phyloP scores from a whole-genome alignment of 495 filamentous ascomycete species.

The Chaetomium fimeti region DNA sequence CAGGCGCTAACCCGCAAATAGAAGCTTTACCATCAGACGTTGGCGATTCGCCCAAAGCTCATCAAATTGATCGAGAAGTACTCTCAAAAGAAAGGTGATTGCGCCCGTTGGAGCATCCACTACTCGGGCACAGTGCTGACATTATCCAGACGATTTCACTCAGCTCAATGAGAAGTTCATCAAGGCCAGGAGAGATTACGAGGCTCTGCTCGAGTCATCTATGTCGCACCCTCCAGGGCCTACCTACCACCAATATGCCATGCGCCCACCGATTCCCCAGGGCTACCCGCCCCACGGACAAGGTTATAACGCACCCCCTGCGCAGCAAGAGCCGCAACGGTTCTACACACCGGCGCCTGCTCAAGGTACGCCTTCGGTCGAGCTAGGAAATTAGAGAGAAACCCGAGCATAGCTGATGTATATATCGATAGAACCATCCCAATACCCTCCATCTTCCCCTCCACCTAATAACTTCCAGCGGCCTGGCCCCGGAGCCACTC shows the following conservation, averaged over 20 bases:
- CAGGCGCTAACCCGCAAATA: slow-evolving; percentile 31
- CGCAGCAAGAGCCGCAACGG: slow-evolving; percentile 63
- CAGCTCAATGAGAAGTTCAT: slow-evolving; percentile 99
- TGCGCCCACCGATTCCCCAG: slow-evolving; percentile 61
- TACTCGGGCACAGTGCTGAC: slow-evolving; percentile 22
- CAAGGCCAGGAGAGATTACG: slow-evolving; percentile 95
- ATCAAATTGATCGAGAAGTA: slow-evolving; percentile 99
- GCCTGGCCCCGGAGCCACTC: slow-evolving; percentile 33
- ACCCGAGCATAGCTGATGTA: slow-evolving; percentile 32
- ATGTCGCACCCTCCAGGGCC: slow-evolving; percentile 85
- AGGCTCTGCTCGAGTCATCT: slow-evolving; percentile 89
- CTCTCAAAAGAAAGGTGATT: slow-evolving; percentile 93
- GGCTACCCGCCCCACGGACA: slow-evolving; percentile 51
- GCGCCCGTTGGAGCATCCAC: not conserved
- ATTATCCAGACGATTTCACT: slow-evolving; percentile 83
- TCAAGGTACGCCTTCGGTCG: slow-evolving; percentile 38
- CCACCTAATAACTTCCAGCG: slow-evolving; percentile 48
- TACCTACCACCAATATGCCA: slow-evolving; percentile 61
- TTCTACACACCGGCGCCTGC: slow-evolving; percentile 64
- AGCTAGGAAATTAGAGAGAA: slow-evolving; percentile 32
- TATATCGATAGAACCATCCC: slow-evolving; percentile 35
- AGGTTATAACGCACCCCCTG: slow-evolving; percentile 41
- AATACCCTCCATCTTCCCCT: slow-evolving; percentile 48
- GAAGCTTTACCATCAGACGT: slow-evolving; percentile 87
- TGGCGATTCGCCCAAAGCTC: slow-evolving; percentile 92